Base-by-base conservation (phyloP, 805 yeast genomes). In the Spathaspora gorwiae region DNA sequence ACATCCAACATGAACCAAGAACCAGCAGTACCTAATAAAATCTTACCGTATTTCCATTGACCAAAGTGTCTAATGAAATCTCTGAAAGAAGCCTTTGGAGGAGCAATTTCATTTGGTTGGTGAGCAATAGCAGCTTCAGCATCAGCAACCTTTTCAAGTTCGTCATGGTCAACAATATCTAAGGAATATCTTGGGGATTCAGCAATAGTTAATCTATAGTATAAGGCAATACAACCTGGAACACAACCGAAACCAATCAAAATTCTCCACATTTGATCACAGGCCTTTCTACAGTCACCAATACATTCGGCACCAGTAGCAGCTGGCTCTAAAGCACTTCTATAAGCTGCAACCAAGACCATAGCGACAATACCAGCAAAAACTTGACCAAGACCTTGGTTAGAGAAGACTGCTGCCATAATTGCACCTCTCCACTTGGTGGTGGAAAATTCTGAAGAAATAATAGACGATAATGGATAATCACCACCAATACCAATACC, bases 401-500 rank as follows among this genome's bases (percentile, higher is more conserved):
- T 90, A 47, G 97, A 92, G 68, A 90, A 90, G 46, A 89, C 96
- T 27, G 96, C 95, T 62, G 87, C 90, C 96, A 89, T 89, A 57
- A 88, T 88, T 53, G 96, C 96, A 78, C 97, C 97, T 82, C 97
- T 87, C 95, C 96, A 89, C 68, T 86, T 88, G 54, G 96, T 89
- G 48, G 96, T 87, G 26, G 96, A 79, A 60, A 89, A 89, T 74
- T 89, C 97, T 47, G 96, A 84, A 8, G 96, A 84, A 54, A 89
- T 89, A 65, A 89, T 84, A n/a, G 96, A 87, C 13, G 96, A 87
- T 59, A 90, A 76, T 55, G 97, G 96, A 66, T 89, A 89, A 73
- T 89, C 97, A 78, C 96, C 97, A 74, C 97, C 97, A 57, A 89
- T 90, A 81, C 97, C 97, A 57, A 90, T 84, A 76, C 97, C 97